Evolutionary conservation across 306 rosid genomes (phyloP).

Genomic region (Argentina anserina): DNA sequence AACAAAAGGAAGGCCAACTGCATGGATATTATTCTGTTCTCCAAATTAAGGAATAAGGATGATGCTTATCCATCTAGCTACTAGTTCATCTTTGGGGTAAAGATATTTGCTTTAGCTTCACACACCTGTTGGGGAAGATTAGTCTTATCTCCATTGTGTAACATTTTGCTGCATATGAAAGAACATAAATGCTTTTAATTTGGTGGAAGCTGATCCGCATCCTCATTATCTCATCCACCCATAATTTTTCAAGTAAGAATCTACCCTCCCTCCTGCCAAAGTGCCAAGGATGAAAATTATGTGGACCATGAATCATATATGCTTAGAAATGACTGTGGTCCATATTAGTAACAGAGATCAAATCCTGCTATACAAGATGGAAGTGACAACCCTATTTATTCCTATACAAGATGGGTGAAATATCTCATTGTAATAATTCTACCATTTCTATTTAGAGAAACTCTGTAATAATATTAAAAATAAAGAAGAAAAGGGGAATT

Average conservation of each 20-base stretch:
- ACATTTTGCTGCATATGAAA: not conserved
- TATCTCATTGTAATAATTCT: not conserved
- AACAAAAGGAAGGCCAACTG: not conserved
- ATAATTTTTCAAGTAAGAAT: not conserved
- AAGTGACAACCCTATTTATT: not conserved
- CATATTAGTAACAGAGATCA: too few species aligned
- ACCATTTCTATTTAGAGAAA: not conserved
- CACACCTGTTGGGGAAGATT: not conserved
- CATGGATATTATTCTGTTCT: not conserved
- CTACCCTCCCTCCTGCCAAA: not conserved
- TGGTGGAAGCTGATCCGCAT: not conserved
- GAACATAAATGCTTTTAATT: conserved; percentile 32
- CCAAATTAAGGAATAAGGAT: not conserved
- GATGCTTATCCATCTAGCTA: conserved; percentile 21
- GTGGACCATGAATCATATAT: not conserved
- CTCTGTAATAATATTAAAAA: not conserved
- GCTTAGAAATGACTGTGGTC: not conserved
- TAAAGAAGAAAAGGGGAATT: not conserved
- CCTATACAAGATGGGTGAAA: not conserved
- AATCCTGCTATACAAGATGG: not conserved
- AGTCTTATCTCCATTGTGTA: conserved; percentile 23
- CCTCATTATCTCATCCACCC: not conserved
- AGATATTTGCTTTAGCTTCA: not conserved
- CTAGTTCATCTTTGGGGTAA: not conserved
- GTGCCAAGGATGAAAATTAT: not conserved